phyloP scores from a whole-genome alignment of 208 protist species.

The Phytomonas sp. region DNA sequence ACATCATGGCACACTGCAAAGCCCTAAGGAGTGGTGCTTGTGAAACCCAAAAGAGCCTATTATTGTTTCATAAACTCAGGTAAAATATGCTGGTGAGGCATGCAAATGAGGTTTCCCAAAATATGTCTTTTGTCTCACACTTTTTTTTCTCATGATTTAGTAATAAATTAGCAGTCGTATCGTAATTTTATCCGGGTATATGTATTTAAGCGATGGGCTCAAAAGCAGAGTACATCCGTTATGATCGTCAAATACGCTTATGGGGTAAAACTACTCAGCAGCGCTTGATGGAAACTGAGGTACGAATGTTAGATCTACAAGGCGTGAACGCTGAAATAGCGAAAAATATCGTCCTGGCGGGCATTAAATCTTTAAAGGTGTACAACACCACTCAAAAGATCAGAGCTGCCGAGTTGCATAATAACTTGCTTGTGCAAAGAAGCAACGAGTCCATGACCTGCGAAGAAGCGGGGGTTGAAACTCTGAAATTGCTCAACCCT shows the following conservation, averaged over 20 bases:
- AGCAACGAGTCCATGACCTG: slow-evolving; percentile 14
- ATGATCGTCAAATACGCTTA: slow-evolving; percentile 91
- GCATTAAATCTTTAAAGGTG: slow-evolving; percentile 53
- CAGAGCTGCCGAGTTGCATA: slow-evolving; percentile 16
- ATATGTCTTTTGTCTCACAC: not conserved
- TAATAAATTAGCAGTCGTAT: not conserved
- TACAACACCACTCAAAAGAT: slow-evolving; percentile 23
- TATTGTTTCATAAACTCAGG: not conserved
- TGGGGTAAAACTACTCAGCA: slow-evolving; percentile 89
- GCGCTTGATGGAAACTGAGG: slow-evolving; percentile 52
- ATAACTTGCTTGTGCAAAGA: slow-evolving; percentile 62
- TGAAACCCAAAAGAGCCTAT: slow-evolving; percentile 17
- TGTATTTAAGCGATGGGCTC: not conserved
- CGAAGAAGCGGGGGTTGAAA: slow-evolving; percentile 14
- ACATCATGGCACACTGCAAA: slow-evolving; percentile 25
- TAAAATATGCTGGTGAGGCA: not conserved
- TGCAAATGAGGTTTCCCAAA: not conserved
- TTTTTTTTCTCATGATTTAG: not conserved
- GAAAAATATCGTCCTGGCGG: slow-evolving; percentile 90
- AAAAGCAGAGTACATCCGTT: slow-evolving; percentile 61
- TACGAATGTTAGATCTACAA: slow-evolving; percentile 45
- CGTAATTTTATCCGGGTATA: not conserved
- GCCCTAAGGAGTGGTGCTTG: slow-evolving; percentile 15
- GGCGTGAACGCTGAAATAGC: slow-evolving; percentile 63
- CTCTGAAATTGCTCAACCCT: slow-evolving; percentile 40